Conservation (phyloP, 805 yeast genomes). For the Clavispora santaluciae region DNA sequence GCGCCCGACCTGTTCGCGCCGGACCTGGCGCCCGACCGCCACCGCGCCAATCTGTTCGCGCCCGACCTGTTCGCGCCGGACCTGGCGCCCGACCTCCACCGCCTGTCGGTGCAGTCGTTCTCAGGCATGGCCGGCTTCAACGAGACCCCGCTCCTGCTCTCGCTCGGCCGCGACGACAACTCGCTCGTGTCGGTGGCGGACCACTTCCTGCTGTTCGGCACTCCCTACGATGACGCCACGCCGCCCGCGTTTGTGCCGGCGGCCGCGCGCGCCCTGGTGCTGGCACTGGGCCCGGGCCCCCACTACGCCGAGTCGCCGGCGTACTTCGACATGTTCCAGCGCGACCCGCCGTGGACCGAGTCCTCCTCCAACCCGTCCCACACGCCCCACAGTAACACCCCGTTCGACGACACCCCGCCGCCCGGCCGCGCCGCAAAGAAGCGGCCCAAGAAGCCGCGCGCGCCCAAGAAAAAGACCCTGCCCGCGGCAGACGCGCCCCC, state of each 20-base stretch:
- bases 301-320: not conserved
- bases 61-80: not conserved
- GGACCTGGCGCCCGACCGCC: too few species aligned
- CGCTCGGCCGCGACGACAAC: constrained; percentile 19
- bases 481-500: constrained; percentile 1
- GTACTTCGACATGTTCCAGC: not conserved
- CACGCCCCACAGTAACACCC: not conserved
- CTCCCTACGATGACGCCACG: constrained; percentile 13
- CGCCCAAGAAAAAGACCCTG: constrained; percentile 5
- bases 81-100: not conserved
- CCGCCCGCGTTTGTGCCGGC: not conserved
- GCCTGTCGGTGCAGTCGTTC: constrained; percentile 13
- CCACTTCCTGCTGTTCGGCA: constrained; percentile 18
- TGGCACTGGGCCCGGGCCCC: constrained; percentile 3
- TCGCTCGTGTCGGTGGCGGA: constrained; percentile 31
- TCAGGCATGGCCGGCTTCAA: constrained; percentile 11
- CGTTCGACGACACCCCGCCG: constrained; percentile 1
- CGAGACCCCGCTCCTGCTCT: constrained; percentile 8
- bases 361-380: not conserved
- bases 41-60: too few species aligned
- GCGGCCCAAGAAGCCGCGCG: constrained; percentile 7
- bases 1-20: too few species aligned
- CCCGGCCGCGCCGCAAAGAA: constrained; percentile 2
- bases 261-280: not conserved
- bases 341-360: constrained; percentile 1